These are phyloP conservation scores for Takashimella tepidaria DNA, from an alignment of 1,284 basidiomycete genomes.

Conservation along the genomic window DNA sequence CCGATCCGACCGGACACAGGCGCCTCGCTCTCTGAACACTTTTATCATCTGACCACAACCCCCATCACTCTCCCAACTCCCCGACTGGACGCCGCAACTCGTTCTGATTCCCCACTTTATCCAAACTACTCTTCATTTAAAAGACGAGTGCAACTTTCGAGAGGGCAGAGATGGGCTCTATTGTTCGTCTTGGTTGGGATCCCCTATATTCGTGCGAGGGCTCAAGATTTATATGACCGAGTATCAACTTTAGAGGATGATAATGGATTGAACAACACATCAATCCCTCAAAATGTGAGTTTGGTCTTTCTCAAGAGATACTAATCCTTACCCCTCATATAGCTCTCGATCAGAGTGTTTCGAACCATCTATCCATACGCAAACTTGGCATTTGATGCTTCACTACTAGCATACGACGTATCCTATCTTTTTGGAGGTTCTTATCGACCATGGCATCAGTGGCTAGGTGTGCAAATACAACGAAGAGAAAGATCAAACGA, in stretches of 20 bases:
- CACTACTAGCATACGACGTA: conserved; percentile 77
- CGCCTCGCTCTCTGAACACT: conserved; percentile 45
- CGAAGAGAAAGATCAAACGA: conserved; percentile 15
- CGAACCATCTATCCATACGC: conserved; percentile 74
- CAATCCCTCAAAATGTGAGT: background rate
- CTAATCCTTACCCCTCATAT: conserved; percentile 1
- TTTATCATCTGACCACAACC: conserved; percentile 37
- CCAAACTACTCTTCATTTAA: conserved; percentile 4
- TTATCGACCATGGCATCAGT: conserved; percentile 86
- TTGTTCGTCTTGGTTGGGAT: conserved; percentile 75
- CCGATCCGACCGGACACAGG: conserved; percentile 17
- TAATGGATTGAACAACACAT: background rate
- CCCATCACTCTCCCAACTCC: conserved; percentile 27
- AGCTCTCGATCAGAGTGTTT: conserved; percentile 47
- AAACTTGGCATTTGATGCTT: conserved; percentile 70
- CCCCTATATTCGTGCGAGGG: conserved; percentile 83
- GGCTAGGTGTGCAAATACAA: conserved; percentile 66
- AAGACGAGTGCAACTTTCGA: conserved; percentile 18
- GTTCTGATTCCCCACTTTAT: background rate
- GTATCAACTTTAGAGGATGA: conserved; percentile 42
- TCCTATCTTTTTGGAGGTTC: conserved; percentile 86
- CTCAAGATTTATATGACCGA: conserved; percentile 83
- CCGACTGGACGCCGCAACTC: conserved; percentile 13
- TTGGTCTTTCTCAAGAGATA: background rate
- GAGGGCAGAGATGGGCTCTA: conserved; percentile 54